Evolutionary conservation across 202 grass and related monocot genomes (phyloP), one percentile per base, ranked within the genome.

Genomic region (Panicum virgatum): DNA sequence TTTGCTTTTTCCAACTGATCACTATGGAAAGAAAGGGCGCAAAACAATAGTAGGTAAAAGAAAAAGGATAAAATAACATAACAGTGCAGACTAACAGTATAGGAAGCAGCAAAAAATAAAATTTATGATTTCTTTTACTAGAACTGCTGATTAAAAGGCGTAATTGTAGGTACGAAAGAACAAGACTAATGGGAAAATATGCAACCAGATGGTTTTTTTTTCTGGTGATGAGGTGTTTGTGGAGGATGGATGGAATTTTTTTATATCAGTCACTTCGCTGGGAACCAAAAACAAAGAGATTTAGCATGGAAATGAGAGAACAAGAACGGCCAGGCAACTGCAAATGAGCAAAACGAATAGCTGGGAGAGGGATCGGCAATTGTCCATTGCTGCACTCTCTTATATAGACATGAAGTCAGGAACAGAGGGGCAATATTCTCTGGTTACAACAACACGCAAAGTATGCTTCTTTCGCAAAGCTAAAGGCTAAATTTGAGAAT

Each of bases 301-400:
- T 40, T 67, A 23, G 20, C 64, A 23, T 40, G 20, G 53, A 25
- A 40, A 38, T 12, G 13, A 37, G 22, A 34, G 9, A 9, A 11
- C 26, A 5, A 22, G 38, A 26, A 70, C 23, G 2, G 38, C 16
- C 7, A 25, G 20, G 9, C 22, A 9, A 36, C 13, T 19, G 73
- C 71, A 61, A 61, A 76, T 45, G 7, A 44, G 73, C 71, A 44
- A 61, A 61, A 61, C 23, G 8, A 42, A 58, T 30, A 60, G 53
- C 38, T 61, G 16, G 54, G 37, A 44, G 61, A 44, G 42, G 52
- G 6, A 23, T 25, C 18, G 22, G 8, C 12, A 7, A 46, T 8
- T 69, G 42, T 23, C 42, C 66, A 26, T 8, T 46, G 6, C 66
- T 15, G 40, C 46, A 3, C 52, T 22, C 52, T 56, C 19, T 53